Evolutionary conservation across 805 yeast genomes (phyloP).

Genomic region (Barnettozyma vustinii): DNA sequence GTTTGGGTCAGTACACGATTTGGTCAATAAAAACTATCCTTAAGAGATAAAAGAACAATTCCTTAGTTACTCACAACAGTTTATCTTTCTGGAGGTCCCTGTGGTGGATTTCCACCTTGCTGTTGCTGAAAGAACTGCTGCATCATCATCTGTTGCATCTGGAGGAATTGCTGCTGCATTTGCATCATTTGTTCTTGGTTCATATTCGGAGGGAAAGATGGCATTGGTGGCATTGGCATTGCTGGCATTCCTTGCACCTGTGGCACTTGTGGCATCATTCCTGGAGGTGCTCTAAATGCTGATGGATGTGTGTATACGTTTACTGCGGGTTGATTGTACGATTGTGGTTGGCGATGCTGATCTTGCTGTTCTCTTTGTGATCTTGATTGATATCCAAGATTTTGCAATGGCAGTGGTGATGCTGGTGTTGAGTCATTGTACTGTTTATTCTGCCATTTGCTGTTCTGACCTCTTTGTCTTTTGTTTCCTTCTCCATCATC

Average conservation of each 20-base stretch:
- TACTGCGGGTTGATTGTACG: background rate
- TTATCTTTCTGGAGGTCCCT: background rate
- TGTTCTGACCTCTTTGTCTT: background rate
- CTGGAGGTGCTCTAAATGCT: conserved; percentile 17
- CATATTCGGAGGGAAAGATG: conserved; percentile 24
- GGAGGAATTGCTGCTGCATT: conserved; percentile 28
- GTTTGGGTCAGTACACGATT: too few species aligned
- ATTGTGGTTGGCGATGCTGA: conserved; percentile 4
- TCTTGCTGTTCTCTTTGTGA: conserved; percentile 21
- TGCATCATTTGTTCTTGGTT: conserved; percentile 23
- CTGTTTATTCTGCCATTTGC: background rate
- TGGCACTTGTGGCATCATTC: conserved; percentile 2
- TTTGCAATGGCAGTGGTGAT: background rate
- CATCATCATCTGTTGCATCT: conserved; percentile 25
- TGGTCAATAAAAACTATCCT: too few species aligned
- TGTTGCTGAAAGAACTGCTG: conserved; percentile 18
- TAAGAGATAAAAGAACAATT: too few species aligned
- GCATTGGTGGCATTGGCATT: conserved; percentile 10
- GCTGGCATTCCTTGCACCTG: conserved; percentile 18
- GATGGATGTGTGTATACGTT: background rate
- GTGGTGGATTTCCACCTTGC: conserved; percentile 25
- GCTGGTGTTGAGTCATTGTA: background rate
- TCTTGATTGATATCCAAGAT: conserved; percentile 18
- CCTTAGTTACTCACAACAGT: too few species aligned
- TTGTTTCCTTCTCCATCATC: background rate